Conservation (phyloP, 805 yeast species). For the Candida anglica region DNA sequence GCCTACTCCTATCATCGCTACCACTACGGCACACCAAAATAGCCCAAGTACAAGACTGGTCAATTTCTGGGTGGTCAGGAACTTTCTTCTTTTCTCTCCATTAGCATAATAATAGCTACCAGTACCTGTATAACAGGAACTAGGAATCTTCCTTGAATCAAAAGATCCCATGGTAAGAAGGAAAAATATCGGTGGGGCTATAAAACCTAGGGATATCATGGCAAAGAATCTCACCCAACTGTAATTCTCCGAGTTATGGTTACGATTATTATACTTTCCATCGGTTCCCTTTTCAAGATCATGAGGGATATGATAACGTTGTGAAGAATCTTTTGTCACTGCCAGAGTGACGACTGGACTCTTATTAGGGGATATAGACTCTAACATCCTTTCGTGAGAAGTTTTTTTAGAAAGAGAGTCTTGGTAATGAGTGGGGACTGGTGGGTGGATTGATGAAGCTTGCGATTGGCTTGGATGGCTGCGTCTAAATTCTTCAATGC, state of each 20-base stretch:
- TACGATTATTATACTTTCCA: too few relatives aligned
- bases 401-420: conserved; percentile 10
- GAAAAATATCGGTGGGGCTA: conserved; percentile 37
- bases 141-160: conserved; percentile 21
- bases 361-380: too few relatives aligned
- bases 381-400: conserved; percentile 16
- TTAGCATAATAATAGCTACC: too few relatives aligned
- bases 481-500: conserved; percentile 10
- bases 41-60: conserved; percentile 27
- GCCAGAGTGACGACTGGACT: too few relatives aligned
- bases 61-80: conserved; percentile 23
- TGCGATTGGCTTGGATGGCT: conserved; percentile 8
- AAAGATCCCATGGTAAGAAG: conserved; percentile 31
- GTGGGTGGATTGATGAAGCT: conserved; percentile 1
- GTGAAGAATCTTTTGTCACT: too few relatives aligned
- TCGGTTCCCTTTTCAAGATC: too few relatives aligned
- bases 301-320: too few relatives aligned
- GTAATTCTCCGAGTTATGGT: too few relatives aligned
- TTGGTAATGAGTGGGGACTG: conserved; percentile 4
- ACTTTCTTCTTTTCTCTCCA: conserved; percentile 8
- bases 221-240: too few relatives aligned
- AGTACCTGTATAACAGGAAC: conserved; percentile 17
- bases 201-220: conserved; percentile 26
- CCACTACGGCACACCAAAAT: conserved; percentile 25
- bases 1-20: conserved; percentile 40